These are phyloP conservation scores for Tuber indicum DNA, from an alignment of 495 filamentous ascomycete species.

Conservation along the genomic window DNA sequence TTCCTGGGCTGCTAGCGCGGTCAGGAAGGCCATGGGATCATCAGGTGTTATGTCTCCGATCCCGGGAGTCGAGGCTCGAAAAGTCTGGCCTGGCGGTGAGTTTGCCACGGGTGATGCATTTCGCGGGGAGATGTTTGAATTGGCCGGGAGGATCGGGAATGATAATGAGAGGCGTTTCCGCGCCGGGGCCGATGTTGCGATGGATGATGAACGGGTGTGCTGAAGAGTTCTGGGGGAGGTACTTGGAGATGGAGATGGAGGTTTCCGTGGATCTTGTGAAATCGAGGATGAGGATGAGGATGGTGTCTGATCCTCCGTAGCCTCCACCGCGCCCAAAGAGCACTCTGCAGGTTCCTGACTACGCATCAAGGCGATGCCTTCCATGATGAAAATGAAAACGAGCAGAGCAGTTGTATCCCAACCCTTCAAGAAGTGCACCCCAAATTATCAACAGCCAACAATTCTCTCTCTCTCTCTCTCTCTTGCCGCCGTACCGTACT, in stretches of 20 bases:
- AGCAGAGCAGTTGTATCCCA: not conserved
- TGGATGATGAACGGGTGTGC: slow-evolving; percentile 23
- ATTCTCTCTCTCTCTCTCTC: not conserved
- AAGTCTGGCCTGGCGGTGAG: slow-evolving; percentile 12
- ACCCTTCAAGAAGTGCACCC: slow-evolving; percentile 5
- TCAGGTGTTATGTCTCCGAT: slow-evolving; percentile 45
- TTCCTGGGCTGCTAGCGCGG: slow-evolving; percentile 85
- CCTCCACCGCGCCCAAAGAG: slow-evolving; percentile 2
- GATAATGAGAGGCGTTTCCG: slow-evolving; percentile 39
- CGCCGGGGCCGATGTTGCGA: slow-evolving; percentile 26
- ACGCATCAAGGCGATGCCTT: slow-evolving; percentile 29
- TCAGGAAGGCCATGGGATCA: slow-evolving; percentile 72
- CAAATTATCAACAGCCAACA: slow-evolving; percentile 4
- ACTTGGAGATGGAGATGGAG: slow-evolving; percentile 20
- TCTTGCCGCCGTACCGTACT: no score
- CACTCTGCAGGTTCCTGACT: slow-evolving; percentile 8
- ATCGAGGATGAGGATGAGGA: slow-evolving; percentile 11
- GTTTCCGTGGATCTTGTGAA: slow-evolving; percentile 14
- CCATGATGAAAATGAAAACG: slow-evolving; percentile 10
- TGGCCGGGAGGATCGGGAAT: slow-evolving; percentile 39
- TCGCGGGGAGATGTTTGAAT: slow-evolving; percentile 29
- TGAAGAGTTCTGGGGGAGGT: slow-evolving; percentile 4
- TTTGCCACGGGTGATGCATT: slow-evolving; percentile 23
- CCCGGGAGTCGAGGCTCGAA: not conserved
- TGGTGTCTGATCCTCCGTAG: slow-evolving; percentile 4